Percentiles rank a stretch among this genome's conserved stretches.
Evolutionary conservation across 2,329 filamentous ascomycete genomes (phyloP).

Genomic region (Daldinia sp.): DNA sequence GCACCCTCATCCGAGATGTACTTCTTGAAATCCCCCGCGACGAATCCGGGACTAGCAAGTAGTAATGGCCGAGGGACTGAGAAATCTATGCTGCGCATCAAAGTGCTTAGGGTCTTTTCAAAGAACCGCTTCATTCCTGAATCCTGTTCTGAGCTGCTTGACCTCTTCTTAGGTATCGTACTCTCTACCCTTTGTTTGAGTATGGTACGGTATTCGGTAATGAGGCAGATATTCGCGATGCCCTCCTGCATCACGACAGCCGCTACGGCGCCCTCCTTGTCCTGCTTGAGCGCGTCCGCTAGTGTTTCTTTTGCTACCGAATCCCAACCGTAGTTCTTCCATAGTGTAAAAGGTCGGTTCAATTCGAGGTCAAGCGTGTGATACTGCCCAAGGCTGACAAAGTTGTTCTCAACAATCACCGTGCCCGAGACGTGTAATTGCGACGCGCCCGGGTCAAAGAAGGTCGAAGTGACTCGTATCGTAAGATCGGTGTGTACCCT

Average conservation of each 20-base stretch:
- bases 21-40: conserved; percentile 82
- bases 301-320: conserved; percentile 85
- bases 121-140: conserved; percentile 83
- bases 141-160: conserved; percentile 72
- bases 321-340: conserved; percentile 91
- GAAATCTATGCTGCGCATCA: conserved; percentile 84
- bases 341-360: conserved; percentile 86
- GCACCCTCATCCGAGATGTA: conserved; percentile 74
- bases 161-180: conserved; percentile 75
- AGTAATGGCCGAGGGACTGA: conserved; percentile 77
- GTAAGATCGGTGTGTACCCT: conserved; percentile 70
- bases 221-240: conserved; percentile 83
- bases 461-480: conserved; percentile 67
- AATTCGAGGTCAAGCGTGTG: conserved; percentile 84
- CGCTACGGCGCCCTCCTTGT: conserved; percentile 83
- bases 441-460: conserved; percentile 68
- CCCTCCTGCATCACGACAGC: conserved; percentile 96
- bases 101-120: conserved; percentile 78
- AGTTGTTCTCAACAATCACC: conserved; percentile 65
- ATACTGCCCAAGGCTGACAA: conserved; percentile 66
- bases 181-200: conserved; percentile 77
- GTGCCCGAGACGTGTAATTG: conserved; percentile 68
- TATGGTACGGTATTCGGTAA: conserved; percentile 83
- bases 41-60: conserved; percentile 90
- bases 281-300: conserved; percentile 80